These are phyloP conservation scores for Helicostylum pulchrum DNA, from an alignment of 192 early-diverging fungal genomes.

Conservation along the genomic window DNA sequence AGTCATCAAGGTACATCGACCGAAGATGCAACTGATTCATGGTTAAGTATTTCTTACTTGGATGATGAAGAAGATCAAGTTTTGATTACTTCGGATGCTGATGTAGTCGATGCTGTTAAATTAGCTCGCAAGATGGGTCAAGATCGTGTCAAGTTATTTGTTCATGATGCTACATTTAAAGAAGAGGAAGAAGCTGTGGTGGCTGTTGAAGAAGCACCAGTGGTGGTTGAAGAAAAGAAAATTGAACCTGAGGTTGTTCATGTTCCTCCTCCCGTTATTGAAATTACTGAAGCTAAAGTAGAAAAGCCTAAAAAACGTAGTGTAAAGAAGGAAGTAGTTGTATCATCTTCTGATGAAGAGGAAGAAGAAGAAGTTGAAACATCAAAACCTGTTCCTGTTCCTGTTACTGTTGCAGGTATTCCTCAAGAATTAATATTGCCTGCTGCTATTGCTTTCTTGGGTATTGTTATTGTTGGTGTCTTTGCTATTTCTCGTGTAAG, in stretches of 20 bases:
- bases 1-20: not conserved
- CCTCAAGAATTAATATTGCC: slow-evolving; percentile 41
- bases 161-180: slow-evolving; percentile 37
- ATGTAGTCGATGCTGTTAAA: slow-evolving; percentile 80
- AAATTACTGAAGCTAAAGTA: not conserved
- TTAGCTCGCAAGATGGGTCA: slow-evolving; percentile 77
- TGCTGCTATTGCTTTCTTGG: slow-evolving; percentile 40
- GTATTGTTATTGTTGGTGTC: slow-evolving; percentile 41
- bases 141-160: slow-evolving; percentile 70
- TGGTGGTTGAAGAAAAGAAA: too few relatives aligned
- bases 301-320: not conserved
- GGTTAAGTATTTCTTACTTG: slow-evolving; percentile 69
- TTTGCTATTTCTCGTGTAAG: slow-evolving; percentile 33
- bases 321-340: not conserved
- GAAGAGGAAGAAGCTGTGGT: not conserved
- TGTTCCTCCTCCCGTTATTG: not conserved
- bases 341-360: not conserved
- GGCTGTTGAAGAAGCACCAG: too few relatives aligned
- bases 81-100: slow-evolving; percentile 69
- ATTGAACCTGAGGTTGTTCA: not conserved
- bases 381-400: not conserved
- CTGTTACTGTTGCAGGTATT: not conserved
- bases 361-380: not conserved
- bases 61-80: slow-evolving; percentile 93
- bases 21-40: slow-evolving; percentile 8